Conservation (phyloP, 2,329 filamentous ascomycete species). For the Alternaria arborescens region DNA sequence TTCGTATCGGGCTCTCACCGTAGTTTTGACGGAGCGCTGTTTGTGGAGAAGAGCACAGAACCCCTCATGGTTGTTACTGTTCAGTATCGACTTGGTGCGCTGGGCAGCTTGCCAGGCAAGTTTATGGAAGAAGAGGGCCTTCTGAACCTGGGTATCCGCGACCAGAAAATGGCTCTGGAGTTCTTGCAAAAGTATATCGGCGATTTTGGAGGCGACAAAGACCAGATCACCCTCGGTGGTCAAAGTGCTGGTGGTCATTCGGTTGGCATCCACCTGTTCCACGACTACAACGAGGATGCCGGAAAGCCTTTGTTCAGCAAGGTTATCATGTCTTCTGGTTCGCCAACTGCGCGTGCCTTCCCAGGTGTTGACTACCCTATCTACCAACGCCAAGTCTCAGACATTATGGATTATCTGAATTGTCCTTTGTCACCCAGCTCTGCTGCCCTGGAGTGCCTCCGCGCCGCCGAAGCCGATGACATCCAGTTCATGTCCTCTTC, state of each 20-base stretch:
- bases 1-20: conserved; percentile 42
- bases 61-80: conserved; percentile 47
- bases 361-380: conserved; percentile 43
- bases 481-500: conserved; percentile 53
- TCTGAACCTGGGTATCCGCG: conserved; percentile 45
- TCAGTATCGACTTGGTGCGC: conserved; percentile 47
- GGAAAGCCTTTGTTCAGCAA: conserved; percentile 45
- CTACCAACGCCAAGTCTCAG: conserved; percentile 40
- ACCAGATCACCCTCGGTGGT: conserved; percentile 52
- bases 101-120: conserved; percentile 45
- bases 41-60: conserved; percentile 41
- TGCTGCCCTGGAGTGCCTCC: conserved; percentile 53
- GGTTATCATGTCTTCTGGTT: conserved; percentile 46
- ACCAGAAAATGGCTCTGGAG: conserved; percentile 44
- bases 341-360: conserved; percentile 48
- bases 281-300: conserved; percentile 45
- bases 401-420: conserved; percentile 43
- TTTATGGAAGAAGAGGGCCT: conserved; percentile 46
- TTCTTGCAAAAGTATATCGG: conserved; percentile 53
- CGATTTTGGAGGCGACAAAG: conserved; percentile 51
- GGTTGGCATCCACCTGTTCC: conserved; percentile 48
- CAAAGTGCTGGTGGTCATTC: conserved; percentile 53
- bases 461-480: conserved; percentile 45
- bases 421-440: conserved; percentile 35
- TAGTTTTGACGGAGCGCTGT: conserved; percentile 47